Percentiles rank a stretch among this genome's conserved stretches.
Conservation (phyloP, 2,329 filamentous ascomycete genomes). For the Clonostachys byssicola region DNA sequence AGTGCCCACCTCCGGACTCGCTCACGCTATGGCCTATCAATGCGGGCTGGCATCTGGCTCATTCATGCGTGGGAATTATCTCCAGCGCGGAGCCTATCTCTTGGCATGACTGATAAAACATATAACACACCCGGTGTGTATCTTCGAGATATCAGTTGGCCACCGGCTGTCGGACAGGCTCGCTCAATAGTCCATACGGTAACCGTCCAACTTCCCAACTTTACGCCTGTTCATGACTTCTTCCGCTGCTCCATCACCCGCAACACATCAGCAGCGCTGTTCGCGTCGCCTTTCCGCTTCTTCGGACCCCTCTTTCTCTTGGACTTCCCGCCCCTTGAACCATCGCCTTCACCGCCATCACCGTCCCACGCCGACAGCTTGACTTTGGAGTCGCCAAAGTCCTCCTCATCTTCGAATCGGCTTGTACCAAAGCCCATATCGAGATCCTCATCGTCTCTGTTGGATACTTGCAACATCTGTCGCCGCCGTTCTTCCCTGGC, state of each 20-base stretch:
- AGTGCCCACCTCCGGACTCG: too few relatives aligned
- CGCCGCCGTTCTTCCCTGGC: slow-evolving; percentile 65
- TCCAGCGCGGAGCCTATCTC: neutral
- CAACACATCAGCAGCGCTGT: slow-evolving; percentile 78
- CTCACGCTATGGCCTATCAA: too few relatives aligned
- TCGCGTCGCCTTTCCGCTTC: slow-evolving; percentile 74
- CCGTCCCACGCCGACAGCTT: slow-evolving; percentile 65
- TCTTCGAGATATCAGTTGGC: neutral
- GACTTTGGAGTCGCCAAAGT: slow-evolving; percentile 64
- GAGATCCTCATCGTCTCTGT: slow-evolving; percentile 83
- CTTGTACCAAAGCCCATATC: slow-evolving; percentile 93
- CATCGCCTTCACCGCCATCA: slow-evolving; percentile 43
- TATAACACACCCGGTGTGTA: neutral
- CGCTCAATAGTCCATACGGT: neutral
- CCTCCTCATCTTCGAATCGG: slow-evolving; percentile 83
- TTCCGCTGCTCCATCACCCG: slow-evolving; percentile 66
- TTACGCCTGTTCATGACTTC: slow-evolving; percentile 7
- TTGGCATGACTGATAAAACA: neutral
- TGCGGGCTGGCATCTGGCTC: too few relatives aligned
- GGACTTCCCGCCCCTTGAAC: slow-evolving; percentile 36
- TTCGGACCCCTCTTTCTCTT: slow-evolving; percentile 69
- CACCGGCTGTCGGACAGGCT: neutral
- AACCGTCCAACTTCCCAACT: too few relatives aligned
- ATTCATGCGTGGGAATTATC: too few relatives aligned
- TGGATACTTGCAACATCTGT: slow-evolving; percentile 68